Evolutionary conservation across 768 basidiomycete species (phyloP), one percentile per base, ranked within the genome.

Genomic region (Hemileccinum rubropunctum): DNA sequence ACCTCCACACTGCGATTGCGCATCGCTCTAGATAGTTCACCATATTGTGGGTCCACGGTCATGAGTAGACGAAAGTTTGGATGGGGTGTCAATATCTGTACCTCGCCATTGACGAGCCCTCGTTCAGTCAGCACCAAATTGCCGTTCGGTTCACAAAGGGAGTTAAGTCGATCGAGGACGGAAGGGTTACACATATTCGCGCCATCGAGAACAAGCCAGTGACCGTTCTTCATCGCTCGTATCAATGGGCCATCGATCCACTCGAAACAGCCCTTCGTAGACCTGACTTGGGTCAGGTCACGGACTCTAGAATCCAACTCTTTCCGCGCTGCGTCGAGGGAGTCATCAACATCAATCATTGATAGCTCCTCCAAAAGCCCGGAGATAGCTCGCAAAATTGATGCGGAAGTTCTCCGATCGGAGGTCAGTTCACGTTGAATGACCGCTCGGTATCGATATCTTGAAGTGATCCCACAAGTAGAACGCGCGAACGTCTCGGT

Each of bases 21-120:
- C 97, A 99, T 99, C 2, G 97, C 97, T 33, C 97, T 79, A 2
- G 97, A 98, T 11, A 98, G 73, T 69, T 99, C 97, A 39, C 97
- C 97, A 53, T 86, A 79, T 53, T 86, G 84, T 26, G 92, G 89
- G 63, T 99, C 91, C 45, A 95, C 83, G 2, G 85, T 82, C 93
- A 99, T 95, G 71, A 98, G 88, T 6, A 99, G 73, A 23, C 95
- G 81, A 72, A 99, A 99, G 57, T 86, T 76, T 2, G 87, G 83
- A 64, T 98, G 95, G 2, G 97, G 95, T 36, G 69, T 74, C 54
- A 98, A 71, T 45, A 83, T 66, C 58, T 92, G 82, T 3, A 93
- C 81, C 18, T 75, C 69, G 21, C 91, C 93, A 51, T 88, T 71
- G 44, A 93, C 82, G 30, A 85, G 81, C 0, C 97, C 97, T 43